Conservation (phyloP, 345 rosid genomes). For the Eucalyptus curtisii region DNA sequence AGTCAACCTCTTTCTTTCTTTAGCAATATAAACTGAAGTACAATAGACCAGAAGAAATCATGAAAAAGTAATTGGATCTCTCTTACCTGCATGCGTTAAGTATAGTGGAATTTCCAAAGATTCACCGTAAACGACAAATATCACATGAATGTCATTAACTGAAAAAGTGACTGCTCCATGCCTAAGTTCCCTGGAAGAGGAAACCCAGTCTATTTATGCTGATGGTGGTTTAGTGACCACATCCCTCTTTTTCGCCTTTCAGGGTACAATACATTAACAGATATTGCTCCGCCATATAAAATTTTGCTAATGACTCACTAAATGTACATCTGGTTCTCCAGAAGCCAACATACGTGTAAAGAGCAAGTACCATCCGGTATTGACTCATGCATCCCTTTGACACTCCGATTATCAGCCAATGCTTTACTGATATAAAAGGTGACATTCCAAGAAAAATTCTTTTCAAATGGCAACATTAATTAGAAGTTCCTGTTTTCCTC, state of each 20-base stretch:
- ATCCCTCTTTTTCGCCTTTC: background rate
- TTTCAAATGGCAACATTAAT: background rate
- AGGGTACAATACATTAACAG: background rate
- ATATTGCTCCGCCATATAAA: background rate
- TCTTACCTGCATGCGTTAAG: background rate
- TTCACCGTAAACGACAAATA: background rate
- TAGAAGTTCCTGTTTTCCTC: background rate
- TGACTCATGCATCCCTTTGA: background rate
- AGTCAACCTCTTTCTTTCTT: background rate
- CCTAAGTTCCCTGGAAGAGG: background rate
- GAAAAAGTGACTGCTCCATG: background rate
- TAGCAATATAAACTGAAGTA: background rate
- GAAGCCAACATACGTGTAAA: background rate
- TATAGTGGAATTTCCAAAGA: background rate
- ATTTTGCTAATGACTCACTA: background rate
- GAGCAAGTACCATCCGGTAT: background rate
- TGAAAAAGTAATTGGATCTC: background rate
- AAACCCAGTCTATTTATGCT: background rate
- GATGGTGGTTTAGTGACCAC: background rate
- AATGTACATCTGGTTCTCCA: background rate
- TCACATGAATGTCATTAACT: background rate
- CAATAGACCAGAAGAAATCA: background rate
- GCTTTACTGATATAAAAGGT: background rate
- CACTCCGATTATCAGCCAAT: background rate
- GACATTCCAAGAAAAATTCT: background rate